Conservation (phyloP, 1,284 basidiomycete genomes). For the Anthracocystis panici-leucophaei region DNA sequence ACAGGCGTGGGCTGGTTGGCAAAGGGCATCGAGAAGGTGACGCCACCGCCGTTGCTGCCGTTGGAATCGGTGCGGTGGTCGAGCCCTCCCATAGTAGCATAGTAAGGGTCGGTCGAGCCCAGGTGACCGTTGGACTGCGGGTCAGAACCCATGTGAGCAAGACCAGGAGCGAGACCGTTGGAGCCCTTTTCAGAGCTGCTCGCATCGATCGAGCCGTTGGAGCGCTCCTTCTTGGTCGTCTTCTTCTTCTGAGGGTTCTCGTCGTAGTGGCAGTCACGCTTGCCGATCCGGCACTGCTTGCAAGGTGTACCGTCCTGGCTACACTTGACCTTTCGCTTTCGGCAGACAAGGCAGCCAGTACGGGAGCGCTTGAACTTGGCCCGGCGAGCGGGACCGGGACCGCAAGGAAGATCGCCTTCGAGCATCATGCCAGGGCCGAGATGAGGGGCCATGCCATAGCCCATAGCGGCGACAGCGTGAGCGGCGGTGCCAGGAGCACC, state of each 20-base stretch:
- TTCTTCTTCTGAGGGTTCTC: constrained; percentile 59
- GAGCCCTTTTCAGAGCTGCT: constrained; percentile 45
- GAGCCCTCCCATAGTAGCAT: constrained; percentile 26
- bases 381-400: constrained; percentile 53
- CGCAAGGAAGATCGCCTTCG: constrained; percentile 46
- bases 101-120: constrained; percentile 38
- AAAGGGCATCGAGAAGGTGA: constrained; percentile 55
- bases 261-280: constrained; percentile 65
- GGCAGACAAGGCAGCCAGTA: constrained; percentile 63
- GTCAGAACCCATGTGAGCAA: constrained; percentile 28
- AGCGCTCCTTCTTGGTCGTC: constrained; percentile 45
- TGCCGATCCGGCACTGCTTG: constrained; percentile 64
- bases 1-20: constrained; percentile 26
- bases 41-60: constrained; percentile 33
- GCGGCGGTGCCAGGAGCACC: constrained; percentile 46
- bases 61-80: constrained; percentile 43
- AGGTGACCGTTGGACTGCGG: constrained; percentile 20
- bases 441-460: constrained; percentile 50
- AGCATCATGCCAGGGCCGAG: constrained; percentile 48
- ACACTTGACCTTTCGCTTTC: constrained; percentile 66
- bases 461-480: constrained; percentile 44
- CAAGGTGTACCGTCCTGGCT: constrained; percentile 63
- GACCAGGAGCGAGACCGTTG: constrained; percentile 27
- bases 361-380: constrained; percentile 63
- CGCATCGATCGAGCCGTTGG: constrained; percentile 36